Base-by-base conservation (phyloP, 805 yeast genomes). In the Danielia reshetovae region DNA sequence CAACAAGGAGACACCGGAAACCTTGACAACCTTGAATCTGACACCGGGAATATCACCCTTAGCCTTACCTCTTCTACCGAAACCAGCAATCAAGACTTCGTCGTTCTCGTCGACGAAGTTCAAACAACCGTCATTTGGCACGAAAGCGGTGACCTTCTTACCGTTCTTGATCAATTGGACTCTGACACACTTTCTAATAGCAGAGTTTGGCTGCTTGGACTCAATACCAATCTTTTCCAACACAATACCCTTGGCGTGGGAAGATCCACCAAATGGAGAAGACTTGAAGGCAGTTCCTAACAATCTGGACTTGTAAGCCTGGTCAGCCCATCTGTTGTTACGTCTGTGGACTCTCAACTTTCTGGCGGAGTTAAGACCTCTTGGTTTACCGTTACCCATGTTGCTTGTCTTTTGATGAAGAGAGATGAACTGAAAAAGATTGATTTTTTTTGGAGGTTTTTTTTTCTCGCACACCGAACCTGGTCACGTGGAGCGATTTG, bases 1-100 rank as follows among this genome's bases (percentile, higher is more conserved):
- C 71, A 89, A 81, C 74, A 93, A 82, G 61, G 98, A 93, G 65
- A 94, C 98, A 85, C 98, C 98, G 61, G 98, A 86, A 62, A 93
- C 99, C 82, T 93, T 93, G 72, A 93, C 99, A 71, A 93, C 99
- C 86, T 93, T 93, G 88, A 93, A 93, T 85, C 99, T 93, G 70
- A 93, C 99, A 87, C 99, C 99, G 74, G 98, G 98, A 69, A 93
- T 90, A 89, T 93, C 99, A 82, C 99, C 98, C 95, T 93, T 93
- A 74, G 98, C 98, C 83, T 93, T 93, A 81, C 98, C 98, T 83
- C 96, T 93, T 80, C 97, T 88, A 87, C 99, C 99, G 88, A 93
- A 93, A 82, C 99, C 99, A 65, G 99, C 97, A 62, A 93, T 81
- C 65, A 93, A 79, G 62, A 93, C 99, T 76, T 93, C 97, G 78